Percentiles rank a stretch among this genome's conserved stretches.
Evolutionary conservation across 306 rosid species (phyloP).

Genomic region (Geum urbanum): DNA sequence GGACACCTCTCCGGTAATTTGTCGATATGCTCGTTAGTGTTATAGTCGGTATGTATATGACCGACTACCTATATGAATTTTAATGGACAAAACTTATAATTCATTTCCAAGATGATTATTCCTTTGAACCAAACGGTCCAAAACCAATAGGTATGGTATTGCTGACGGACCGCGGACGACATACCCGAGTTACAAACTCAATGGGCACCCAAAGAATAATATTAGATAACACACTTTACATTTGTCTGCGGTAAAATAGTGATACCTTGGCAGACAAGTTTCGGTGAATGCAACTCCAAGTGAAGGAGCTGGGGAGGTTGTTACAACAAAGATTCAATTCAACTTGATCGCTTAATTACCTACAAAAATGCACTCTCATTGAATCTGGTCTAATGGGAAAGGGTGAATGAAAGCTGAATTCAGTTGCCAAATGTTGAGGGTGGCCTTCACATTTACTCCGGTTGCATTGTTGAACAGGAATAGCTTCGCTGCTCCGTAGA

Average conservation of each 20-base stretch:
- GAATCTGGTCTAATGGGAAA: slow-evolving; percentile 44
- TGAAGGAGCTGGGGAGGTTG: not conserved
- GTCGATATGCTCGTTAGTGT: no score
- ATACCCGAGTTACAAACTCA: not conserved
- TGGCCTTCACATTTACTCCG: slow-evolving; percentile 49
- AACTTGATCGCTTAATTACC: not conserved
- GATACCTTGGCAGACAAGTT: not conserved
- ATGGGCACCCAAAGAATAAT: slow-evolving; percentile 6
- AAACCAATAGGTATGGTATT: not conserved
- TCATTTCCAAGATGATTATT: not conserved
- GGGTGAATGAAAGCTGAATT: slow-evolving; percentile 75
- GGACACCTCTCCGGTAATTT: no score
- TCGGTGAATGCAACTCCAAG: not conserved
- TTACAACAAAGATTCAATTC: not conserved
- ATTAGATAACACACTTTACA: not conserved
- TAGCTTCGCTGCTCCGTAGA: slow-evolving; percentile 68
- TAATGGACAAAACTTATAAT: no score
- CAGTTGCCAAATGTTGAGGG: slow-evolving; percentile 62
- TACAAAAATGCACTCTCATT: not conserved
- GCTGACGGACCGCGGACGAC: not conserved
- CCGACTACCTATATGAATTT: no score
- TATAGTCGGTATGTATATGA: no score
- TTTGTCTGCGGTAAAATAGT: not conserved
- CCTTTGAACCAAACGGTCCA: not conserved
- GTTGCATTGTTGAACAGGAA: slow-evolving; percentile 85